phyloP scores from a whole-genome alignment of 2,329 filamentous ascomycete species.

The Aquanectria penicillioides region DNA sequence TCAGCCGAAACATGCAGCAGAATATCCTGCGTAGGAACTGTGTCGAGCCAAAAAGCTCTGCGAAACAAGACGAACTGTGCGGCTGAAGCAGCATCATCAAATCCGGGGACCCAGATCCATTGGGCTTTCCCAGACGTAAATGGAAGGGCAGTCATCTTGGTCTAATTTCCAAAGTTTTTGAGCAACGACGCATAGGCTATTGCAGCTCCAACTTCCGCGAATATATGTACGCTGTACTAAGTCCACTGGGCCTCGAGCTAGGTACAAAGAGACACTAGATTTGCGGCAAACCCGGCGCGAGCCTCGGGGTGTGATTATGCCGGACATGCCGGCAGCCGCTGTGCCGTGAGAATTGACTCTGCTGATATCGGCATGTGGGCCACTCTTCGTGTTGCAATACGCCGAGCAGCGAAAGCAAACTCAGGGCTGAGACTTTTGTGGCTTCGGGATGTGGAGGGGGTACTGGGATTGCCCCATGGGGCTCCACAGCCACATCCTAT shows the following conservation, averaged over 20 bases:
- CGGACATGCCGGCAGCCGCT: slow-evolving; percentile 2
- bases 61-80: slow-evolving; percentile 15
- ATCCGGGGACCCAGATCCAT: slow-evolving; percentile 18
- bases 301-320: neutral
- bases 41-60: slow-evolving; percentile 4
- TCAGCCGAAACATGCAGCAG: slow-evolving; percentile 18
- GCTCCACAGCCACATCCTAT: neutral
- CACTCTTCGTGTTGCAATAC: neutral
- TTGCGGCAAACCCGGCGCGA: slow-evolving; percentile 2
- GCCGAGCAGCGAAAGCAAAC: neutral
- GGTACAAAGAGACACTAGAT: neutral
- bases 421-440: neutral
- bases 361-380: neutral
- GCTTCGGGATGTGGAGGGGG: neutral
- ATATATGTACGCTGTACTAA: slow-evolving; percentile 5
- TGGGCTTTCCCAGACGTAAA: slow-evolving; percentile 5
- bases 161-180: neutral
- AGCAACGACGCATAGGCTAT: neutral
- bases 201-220: neutral
- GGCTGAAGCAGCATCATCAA: slow-evolving; percentile 7
- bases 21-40: neutral
- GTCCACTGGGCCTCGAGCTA: neutral
- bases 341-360: too few relatives aligned
- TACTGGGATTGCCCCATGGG: neutral
- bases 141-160: neutral